Evolutionary conservation across 164 flowering plant species (phyloP).

Genomic region (Brasenia schreberi): DNA sequence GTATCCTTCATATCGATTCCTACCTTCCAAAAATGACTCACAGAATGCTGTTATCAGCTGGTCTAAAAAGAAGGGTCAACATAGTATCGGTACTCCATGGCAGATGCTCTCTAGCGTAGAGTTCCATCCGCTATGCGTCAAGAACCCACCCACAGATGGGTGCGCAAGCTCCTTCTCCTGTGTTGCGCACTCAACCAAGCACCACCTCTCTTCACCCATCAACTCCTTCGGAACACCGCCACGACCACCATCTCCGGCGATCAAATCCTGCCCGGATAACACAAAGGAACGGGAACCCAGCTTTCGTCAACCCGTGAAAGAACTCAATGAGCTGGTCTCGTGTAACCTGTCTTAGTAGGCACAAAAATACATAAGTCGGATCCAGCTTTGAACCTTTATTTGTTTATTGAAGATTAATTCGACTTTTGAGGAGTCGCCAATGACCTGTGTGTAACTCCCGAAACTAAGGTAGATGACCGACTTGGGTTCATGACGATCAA

Average conservation of each 20-base stretch:
- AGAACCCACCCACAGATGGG: too few relatives aligned
- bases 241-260: not conserved
- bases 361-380: too few relatives aligned
- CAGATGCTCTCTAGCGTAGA: too few relatives aligned
- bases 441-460: slow-evolving; percentile 22
- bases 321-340: slow-evolving; percentile 25
- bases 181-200: slow-evolving; percentile 17
- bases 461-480: slow-evolving; percentile 58
- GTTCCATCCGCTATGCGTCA: too few relatives aligned
- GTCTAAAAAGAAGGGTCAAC: too few relatives aligned
- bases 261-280: slow-evolving; percentile 23
- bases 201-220: slow-evolving; percentile 15
- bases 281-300: slow-evolving; percentile 31
- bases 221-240: slow-evolving; percentile 11
- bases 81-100: too few relatives aligned
- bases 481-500: slow-evolving; percentile 19
- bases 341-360: not conserved
- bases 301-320: slow-evolving; percentile 37
- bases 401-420: too few relatives aligned
- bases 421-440: too few relatives aligned
- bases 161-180: slow-evolving; percentile 8
- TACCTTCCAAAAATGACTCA: too few relatives aligned
- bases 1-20: too few relatives aligned
- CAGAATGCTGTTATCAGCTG: too few relatives aligned
- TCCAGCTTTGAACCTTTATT: too few relatives aligned